Evolutionary conservation across 352 stramenopile species (phyloP), one percentile per base, ranked within the genome.

Genomic region (Saprolegnia diclina): DNA sequence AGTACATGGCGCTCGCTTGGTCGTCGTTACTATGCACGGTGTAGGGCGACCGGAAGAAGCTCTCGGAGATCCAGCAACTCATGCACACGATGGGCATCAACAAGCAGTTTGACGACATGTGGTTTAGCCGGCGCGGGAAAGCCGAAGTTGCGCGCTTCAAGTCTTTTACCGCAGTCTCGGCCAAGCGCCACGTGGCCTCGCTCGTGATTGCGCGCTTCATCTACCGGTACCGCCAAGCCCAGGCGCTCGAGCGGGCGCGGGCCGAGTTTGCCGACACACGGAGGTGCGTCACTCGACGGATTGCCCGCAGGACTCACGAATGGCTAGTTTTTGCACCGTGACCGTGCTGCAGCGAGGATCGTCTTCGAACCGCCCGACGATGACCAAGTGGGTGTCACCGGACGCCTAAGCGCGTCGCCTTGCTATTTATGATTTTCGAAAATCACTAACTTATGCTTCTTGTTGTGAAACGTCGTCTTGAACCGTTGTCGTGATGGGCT

Each of bases 101-200:
- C 57, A 72, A 72, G 18, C 65, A 72, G 32, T 72, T 72, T 45
- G 57, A 72, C 40, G 65, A 72, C n/a, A 61, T 72, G 55, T 72
- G 65, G 65, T 64, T 64, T 5, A 22, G 45, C 0, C 26, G 35
- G 13, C 57, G 50, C 26, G 57, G 57, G 1, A 54, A 55, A 3
- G 42, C 42, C 42, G 42, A 48, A 48, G 42, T n/a, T 7, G 42
- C 42, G 13, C 11, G 18, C 13, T 48, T 48, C 42, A 48, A 48
- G 18, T n/a, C 11, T 3, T 48, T n/a, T 7, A 48, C 11, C 13
- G 42, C 42, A 4, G 42, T 48, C 11, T n/a, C 42, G 18, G 42
- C 42, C 13, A 14, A 7, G 13, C 11, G 11, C 42, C 42, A 48
- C 42, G 18, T 48, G 13, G 42, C 42, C 11, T 11, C 7, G 42